Evolutionary conservation across 1,139 yeast species (phyloP), one percentile per base, ranked within the genome.

Genomic region (Hemisphaericaspora subhashii): DNA sequence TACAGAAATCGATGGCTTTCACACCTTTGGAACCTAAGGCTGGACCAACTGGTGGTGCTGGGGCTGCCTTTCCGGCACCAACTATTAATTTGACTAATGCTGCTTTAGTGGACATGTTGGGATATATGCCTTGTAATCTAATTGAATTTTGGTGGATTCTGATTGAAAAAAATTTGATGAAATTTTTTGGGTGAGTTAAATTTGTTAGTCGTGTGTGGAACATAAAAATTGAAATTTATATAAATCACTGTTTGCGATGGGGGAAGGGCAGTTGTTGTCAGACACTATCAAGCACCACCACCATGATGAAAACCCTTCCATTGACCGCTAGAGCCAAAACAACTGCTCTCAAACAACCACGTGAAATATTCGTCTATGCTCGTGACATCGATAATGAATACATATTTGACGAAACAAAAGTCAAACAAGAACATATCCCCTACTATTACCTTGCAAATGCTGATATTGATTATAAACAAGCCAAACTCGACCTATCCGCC

Each of bases 21-120:
- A 92, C 96, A 70, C 98, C 99, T 62, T 92, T 90, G 44, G 98
- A 92, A 50, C 98, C 99, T 41, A 92, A 72, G 0, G 98, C 98
- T 28, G 99, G 99, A 49, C 99, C 98, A 16, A 92, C 98, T 5
- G 99, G 99, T 25, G 99, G 99, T 1, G 96, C 85, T 31, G 99
- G 98, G 1, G 98, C 94, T 0, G 99, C 99, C 60, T 89, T 89
- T 6, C 98, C 98, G 4, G 98, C 98, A n/a, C 94, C 96, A 4
- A 92, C 98, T 42, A 92, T 83, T 48, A 92, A 78, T 64, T 90
- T 92, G 42, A 92, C 89, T 53, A 90, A 63, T 38, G 85, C 76
- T 48, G 64, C 66, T 50, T 64, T 66, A 31, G 66, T 54, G 33
- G 75, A 58, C 70, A 64, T 66, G 11, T 22, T 35, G 33, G 7